These are phyloP conservation scores for Clarireedia monteithiana DNA, from an alignment of 2,329 filamentous ascomycete species.

Conservation along the genomic window DNA sequence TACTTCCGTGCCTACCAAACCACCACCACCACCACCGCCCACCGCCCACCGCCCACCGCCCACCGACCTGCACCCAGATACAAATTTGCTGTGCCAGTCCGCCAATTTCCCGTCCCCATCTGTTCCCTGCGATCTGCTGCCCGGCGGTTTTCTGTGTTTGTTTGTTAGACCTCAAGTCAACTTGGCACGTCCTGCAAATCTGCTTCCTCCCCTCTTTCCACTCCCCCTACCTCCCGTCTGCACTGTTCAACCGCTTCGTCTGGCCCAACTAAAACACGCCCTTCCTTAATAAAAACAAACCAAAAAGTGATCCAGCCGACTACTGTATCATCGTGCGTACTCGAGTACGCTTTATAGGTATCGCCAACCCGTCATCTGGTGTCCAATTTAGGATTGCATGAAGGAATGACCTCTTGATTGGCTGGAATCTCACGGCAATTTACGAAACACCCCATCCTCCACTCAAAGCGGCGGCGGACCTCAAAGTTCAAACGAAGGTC, in stretches of 20 bases:
- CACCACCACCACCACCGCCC: too few relatives aligned
- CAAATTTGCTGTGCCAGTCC: too few relatives aligned
- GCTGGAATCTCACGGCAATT: slow-evolving; percentile 8
- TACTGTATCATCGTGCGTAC: background rate
- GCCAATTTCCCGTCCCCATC: too few relatives aligned
- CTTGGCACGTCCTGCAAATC: too few relatives aligned
- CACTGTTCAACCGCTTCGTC: background rate
- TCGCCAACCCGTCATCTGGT: slow-evolving; percentile 3
- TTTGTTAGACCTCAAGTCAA: too few relatives aligned
- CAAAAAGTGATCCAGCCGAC: too few relatives aligned
- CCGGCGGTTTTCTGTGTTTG: too few relatives aligned
- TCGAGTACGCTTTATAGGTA: background rate
- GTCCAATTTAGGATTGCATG: slow-evolving; percentile 7
- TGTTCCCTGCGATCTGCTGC: too few relatives aligned
- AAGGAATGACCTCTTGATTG: slow-evolving; percentile 4
- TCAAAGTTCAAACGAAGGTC: slow-evolving; percentile 10
- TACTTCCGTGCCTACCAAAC: too few relatives aligned
- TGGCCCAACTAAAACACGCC: background rate
- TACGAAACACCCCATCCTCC: slow-evolving; percentile 9
- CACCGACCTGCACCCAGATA: too few relatives aligned
- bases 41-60: too few relatives aligned
- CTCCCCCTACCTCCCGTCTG: background rate
- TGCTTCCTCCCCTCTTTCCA: too few relatives aligned
- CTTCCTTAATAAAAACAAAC: background rate
- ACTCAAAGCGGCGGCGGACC: slow-evolving; percentile 9